Conservation (phyloP, 1,139 yeast species). For the Suhomyces bribrorum region DNA sequence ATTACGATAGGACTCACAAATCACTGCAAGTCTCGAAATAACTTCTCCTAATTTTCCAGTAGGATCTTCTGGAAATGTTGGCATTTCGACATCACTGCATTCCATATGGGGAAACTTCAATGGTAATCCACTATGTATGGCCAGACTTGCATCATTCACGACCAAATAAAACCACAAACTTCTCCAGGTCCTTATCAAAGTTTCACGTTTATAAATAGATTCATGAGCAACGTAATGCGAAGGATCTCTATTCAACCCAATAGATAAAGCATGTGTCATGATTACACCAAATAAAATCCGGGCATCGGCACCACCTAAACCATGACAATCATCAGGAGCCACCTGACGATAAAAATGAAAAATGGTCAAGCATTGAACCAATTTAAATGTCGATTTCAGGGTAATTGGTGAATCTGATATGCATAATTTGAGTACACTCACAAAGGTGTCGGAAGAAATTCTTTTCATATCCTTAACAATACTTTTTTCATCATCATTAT, state of each 20-base stretch:
- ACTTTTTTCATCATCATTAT: slow-evolving; percentile 29
- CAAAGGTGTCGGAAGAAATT: slow-evolving; percentile 25
- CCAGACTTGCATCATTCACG: slow-evolving; percentile 32
- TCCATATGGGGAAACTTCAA: slow-evolving; percentile 31
- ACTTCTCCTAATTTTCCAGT: slow-evolving; percentile 22
- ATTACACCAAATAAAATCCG: slow-evolving; percentile 42
- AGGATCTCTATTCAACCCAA: slow-evolving; percentile 50
- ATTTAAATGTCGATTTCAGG: slow-evolving; percentile 34
- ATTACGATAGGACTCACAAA: slow-evolving; percentile 33
- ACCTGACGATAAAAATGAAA: slow-evolving; percentile 39
- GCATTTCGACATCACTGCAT: slow-evolving; percentile 37
- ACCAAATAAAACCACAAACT: slow-evolving; percentile 38
- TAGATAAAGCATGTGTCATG: slow-evolving; percentile 42
- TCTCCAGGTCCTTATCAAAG: slow-evolving; percentile 39
- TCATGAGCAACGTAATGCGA: slow-evolving; percentile 33
- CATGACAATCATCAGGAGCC: slow-evolving; percentile 47
- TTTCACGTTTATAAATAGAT: slow-evolving; percentile 30
- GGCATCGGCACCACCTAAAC: slow-evolving; percentile 46
- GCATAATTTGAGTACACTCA: slow-evolving; percentile 33
- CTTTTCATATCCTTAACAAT: slow-evolving; percentile 30
- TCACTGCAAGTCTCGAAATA: slow-evolving; percentile 18
- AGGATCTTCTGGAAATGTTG: slow-evolving; percentile 19
- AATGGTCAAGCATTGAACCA: slow-evolving; percentile 46
- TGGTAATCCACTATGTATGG: slow-evolving; percentile 39
- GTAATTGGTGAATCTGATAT: slow-evolving; percentile 32